Conservation (phyloP, 352 stramenopile species). For the Pythium scleroteichum region DNA sequence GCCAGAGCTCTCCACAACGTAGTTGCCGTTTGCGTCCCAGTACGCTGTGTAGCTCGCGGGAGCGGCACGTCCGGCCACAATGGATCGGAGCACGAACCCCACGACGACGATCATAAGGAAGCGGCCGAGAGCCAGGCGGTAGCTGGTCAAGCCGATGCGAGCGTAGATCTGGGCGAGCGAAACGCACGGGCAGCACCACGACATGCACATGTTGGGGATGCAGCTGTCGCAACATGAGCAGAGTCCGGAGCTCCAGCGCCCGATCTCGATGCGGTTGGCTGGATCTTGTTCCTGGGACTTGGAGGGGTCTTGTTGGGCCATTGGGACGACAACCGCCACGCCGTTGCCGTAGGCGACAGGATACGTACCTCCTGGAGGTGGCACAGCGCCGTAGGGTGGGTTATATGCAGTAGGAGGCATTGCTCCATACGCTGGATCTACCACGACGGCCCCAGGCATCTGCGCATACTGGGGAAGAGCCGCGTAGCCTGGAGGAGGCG, state of each 20-base stretch:
- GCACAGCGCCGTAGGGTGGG: background rate
- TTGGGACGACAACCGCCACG: background rate
- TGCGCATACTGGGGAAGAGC: background rate
- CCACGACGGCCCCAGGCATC: background rate
- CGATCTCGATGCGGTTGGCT: slow-evolving; percentile 1
- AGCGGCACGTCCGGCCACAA: too few relatives aligned
- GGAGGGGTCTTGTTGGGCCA: background rate
- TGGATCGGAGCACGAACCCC: too few relatives aligned
- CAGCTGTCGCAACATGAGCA: slow-evolving; percentile 30
- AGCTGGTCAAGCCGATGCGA: slow-evolving; percentile 22
- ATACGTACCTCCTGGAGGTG: background rate
- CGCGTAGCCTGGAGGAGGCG: background rate
- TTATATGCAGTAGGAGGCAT: background rate
- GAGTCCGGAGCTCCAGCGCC: slow-evolving; percentile 25
- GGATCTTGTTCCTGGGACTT: background rate
- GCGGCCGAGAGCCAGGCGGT: slow-evolving; percentile 7
- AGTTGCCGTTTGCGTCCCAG: slow-evolving; percentile 7
- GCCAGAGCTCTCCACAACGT: background rate
- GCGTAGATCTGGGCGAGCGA: slow-evolving; percentile 29
- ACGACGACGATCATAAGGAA: slow-evolving; percentile 1
- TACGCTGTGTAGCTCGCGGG: too few relatives aligned
- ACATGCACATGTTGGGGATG: slow-evolving; percentile 37
- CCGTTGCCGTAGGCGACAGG: slow-evolving; percentile 2
- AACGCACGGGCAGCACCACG: slow-evolving; percentile 36
- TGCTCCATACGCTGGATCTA: background rate